Evolutionary conservation across 306 rosid genomes (phyloP).

Genomic region (Cicer chorassanicum): DNA sequence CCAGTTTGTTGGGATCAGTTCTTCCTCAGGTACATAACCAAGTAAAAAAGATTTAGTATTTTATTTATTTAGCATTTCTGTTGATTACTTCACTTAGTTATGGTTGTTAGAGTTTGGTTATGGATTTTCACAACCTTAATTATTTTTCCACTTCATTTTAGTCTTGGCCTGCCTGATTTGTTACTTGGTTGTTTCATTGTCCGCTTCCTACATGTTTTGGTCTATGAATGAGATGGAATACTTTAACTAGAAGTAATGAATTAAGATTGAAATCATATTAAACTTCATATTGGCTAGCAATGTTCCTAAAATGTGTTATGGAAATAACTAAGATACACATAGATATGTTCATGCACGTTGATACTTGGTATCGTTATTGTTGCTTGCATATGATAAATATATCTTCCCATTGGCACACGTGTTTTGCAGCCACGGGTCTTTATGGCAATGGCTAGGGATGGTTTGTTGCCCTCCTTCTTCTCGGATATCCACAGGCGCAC

Average conservation of each 20-base stretch:
- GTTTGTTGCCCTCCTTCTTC: constrained; percentile 61
- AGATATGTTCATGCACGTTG: neutral
- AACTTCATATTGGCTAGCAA: constrained; percentile 15
- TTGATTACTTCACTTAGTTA: constrained; percentile 32
- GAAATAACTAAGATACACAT: constrained; percentile 17
- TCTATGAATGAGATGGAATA: neutral
- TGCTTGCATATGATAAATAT: constrained; percentile 36
- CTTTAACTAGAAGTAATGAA: neutral
- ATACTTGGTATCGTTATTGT: constrained; percentile 1
- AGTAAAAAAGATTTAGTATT: constrained; percentile 25
- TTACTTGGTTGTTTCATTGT: constrained; percentile 20
- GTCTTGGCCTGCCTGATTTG: neutral
- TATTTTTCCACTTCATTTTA: constrained; percentile 16
- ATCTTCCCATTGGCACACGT: constrained; percentile 2
- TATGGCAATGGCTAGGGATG: constrained; percentile 75
- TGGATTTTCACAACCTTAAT: constrained; percentile 17
- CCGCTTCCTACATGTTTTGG: constrained; percentile 29
- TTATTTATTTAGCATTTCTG: constrained; percentile 29
- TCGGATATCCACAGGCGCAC: constrained; percentile 52
- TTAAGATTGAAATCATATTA: constrained; percentile 6
- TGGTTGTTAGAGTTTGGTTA: constrained; percentile 13
- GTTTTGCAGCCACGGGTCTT: constrained; percentile 68
- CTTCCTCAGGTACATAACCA: constrained; percentile 76
- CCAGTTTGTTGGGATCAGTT: constrained; percentile 81
- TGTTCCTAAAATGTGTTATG: neutral